A percentile compares a stretch with the other conserved stretches of the same genome.
phyloP scores from a whole-genome alignment of 805 yeast species.

The Metschnikowia arizonensis region DNA sequence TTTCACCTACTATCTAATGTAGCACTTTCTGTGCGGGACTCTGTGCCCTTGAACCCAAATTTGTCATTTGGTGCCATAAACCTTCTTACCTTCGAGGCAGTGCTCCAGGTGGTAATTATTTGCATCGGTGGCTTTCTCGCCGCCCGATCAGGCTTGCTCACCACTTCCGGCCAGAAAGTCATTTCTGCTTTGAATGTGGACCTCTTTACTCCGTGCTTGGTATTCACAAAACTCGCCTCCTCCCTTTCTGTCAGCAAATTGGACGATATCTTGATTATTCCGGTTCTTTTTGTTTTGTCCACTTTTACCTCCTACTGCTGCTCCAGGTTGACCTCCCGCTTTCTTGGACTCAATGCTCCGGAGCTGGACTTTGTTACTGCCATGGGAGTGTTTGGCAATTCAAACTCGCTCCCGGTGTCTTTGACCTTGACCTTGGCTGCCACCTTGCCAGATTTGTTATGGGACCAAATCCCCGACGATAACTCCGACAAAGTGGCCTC shows the following conservation, averaged over 20 bases:
- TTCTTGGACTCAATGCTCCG: constrained; percentile 58
- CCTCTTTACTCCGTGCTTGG: constrained; percentile 91
- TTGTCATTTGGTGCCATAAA: constrained; percentile 44
- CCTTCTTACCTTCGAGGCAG: constrained; percentile 84
- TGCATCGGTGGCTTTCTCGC: constrained; percentile 85
- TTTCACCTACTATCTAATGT: constrained; percentile 7
- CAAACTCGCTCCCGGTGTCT: constrained; percentile 92
- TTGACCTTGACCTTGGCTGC: constrained; percentile 75
- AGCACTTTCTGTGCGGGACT: background rate
- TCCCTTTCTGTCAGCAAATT: constrained; percentile 71
- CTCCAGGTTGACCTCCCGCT: constrained; percentile 50
- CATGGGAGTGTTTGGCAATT: constrained; percentile 95
- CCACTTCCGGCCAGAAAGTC: constrained; percentile 69
- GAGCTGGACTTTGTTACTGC: constrained; percentile 92
- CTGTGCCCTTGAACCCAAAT: constrained; percentile 16
- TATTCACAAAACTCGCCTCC: constrained; percentile 73
- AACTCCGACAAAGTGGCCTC: constrained; percentile 67
- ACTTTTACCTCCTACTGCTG: constrained; percentile 69
- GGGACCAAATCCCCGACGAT: constrained; percentile 71
- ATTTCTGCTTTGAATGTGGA: constrained; percentile 80
- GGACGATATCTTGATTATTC: constrained; percentile 77
- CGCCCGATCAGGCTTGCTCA: constrained; percentile 67
- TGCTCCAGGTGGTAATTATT: constrained; percentile 81
- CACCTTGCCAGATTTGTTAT: constrained; percentile 67
- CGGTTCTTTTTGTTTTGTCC: constrained; percentile 77